Conservation (phyloP, 306 rosid species). For the Luffa acutangula region DNA sequence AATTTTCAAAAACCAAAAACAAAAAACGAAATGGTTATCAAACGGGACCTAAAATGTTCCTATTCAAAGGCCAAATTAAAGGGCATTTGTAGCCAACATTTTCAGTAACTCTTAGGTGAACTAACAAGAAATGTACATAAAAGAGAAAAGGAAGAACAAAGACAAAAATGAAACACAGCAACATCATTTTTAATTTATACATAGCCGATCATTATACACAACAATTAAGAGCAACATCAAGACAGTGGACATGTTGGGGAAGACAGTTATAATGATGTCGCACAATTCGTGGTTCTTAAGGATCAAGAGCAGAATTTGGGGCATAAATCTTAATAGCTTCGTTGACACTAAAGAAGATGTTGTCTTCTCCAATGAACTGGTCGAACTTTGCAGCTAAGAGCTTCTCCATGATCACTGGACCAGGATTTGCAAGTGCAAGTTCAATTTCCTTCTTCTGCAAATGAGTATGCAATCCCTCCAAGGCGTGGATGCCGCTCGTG, state of each 20-base stretch:
- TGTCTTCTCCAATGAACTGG: conserved; percentile 40
- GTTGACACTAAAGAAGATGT: conserved; percentile 52
- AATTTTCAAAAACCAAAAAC: too few relatives aligned
- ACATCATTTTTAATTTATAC: too few relatives aligned
- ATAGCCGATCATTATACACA: not conserved
- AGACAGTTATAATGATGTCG: not conserved
- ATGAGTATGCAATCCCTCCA: conserved; percentile 40
- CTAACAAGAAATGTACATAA: too few relatives aligned
- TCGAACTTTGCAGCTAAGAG: conserved; percentile 47
- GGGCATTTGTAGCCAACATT: too few relatives aligned
- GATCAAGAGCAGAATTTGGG: conserved; percentile 19
- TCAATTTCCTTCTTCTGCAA: conserved; percentile 41
- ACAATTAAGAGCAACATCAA: not conserved
- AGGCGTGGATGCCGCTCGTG: conserved; percentile 68
- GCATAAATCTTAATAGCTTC: conserved; percentile 47
- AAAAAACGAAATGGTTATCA: too few relatives aligned
- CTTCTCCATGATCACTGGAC: conserved; percentile 60
- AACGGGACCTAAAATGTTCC: too few relatives aligned
- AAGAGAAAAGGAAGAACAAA: too few relatives aligned
- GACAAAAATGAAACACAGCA: too few relatives aligned
- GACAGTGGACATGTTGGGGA: not conserved
- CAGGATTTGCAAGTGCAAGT: conserved; percentile 76
- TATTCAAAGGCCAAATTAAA: too few relatives aligned
- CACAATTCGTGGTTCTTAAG: not conserved
- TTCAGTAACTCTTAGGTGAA: too few relatives aligned